A percentile compares a stretch with the other conserved stretches of the same genome.
Evolutionary conservation across 192 early-diverging fungal species (phyloP).

Genomic region (Entomortierella parvispora): DNA sequence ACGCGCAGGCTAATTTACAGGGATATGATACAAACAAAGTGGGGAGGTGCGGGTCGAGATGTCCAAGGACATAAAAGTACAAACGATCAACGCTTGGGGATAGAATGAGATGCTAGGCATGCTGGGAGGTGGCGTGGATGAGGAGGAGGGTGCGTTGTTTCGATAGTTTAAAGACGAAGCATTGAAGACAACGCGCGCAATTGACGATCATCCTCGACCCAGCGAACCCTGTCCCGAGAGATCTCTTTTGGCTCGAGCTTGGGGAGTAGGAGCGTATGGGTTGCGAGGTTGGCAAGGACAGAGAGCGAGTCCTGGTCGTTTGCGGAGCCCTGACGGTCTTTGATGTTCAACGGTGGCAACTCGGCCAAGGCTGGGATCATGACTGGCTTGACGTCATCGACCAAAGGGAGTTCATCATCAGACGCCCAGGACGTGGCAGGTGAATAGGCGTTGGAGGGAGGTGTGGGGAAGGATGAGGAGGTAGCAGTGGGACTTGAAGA

Average conservation of each 20-base stretch:
- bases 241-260: conserved; percentile 48
- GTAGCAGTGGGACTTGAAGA: conserved; percentile 23
- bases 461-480: conserved; percentile 17
- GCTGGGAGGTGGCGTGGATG: neutral
- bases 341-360: conserved; percentile 26
- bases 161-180: conserved; percentile 28
- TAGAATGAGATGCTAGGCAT: too few relatives aligned
- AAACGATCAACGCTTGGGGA: too few relatives aligned
- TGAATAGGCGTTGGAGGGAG: conserved; percentile 30
- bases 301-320: conserved; percentile 46
- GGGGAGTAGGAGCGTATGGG: conserved; percentile 39
- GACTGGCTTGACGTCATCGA: conserved; percentile 11
- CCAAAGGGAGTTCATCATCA: conserved; percentile 33
- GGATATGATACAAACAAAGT: too few relatives aligned
- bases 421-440: conserved; percentile 35
- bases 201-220: conserved; percentile 51
- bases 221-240: conserved; percentile 30
- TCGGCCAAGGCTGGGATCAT: conserved; percentile 28
- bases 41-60: too few relatives aligned
- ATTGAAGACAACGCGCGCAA: conserved; percentile 45
- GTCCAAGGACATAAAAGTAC: too few relatives aligned
- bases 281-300: conserved; percentile 41
- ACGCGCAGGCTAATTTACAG: too few relatives aligned
- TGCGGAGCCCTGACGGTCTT: neutral
- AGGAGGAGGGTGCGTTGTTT: neutral